Base-by-base conservation (phyloP, 129 eudicot species). In the Scalesia atractyloides region DNA sequence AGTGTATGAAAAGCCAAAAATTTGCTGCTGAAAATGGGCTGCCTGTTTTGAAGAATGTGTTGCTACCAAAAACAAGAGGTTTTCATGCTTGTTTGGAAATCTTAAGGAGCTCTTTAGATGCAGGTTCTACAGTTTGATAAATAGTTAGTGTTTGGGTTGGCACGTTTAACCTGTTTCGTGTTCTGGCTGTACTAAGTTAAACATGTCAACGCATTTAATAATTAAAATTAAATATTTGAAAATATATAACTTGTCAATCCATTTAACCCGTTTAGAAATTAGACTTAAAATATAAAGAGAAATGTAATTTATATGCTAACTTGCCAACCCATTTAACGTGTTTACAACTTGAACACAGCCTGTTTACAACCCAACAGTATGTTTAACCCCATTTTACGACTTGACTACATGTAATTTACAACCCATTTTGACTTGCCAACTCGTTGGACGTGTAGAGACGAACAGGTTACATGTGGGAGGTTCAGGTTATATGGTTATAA, bases 31-130 rank as follows among this genome's bases (percentile, higher is more conserved):
- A 87, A 79, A 83, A 87, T 77, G 91, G 91, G 33, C 57, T 92
- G 52, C 98, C 98, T 7, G 53, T 84, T 33, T 44, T 92, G 72
- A 89, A 87, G 75, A 87, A 92, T 66, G 86, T 92, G 51, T 62
- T 92, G 82, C 94, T 92, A 83, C 98, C 98, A 4, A 92, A 87
- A 77, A 83, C 89, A 62, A 83, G 76, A 75, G 98, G 98, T 7
- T 89, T 92, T 51, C 77, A 77, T 81, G 86, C 86, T 81, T 89
- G 98, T 80, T 72, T 89, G 86, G 89, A 89, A 67, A 87, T 64
- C 49, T 76, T 92, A 24, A 84, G 88, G 78, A 66, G 53, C 51
- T 86, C 96, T 79, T 73, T 92, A 74, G 95, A 92, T 85, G 98
- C 96, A 86, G 98, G 98, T 92, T 51, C 1, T 33, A 53, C 51